Percentiles rank a stretch among this genome's conserved stretches.
phyloP scores from a whole-genome alignment of 768 basidiomycete species.

The Trametes punicea region DNA sequence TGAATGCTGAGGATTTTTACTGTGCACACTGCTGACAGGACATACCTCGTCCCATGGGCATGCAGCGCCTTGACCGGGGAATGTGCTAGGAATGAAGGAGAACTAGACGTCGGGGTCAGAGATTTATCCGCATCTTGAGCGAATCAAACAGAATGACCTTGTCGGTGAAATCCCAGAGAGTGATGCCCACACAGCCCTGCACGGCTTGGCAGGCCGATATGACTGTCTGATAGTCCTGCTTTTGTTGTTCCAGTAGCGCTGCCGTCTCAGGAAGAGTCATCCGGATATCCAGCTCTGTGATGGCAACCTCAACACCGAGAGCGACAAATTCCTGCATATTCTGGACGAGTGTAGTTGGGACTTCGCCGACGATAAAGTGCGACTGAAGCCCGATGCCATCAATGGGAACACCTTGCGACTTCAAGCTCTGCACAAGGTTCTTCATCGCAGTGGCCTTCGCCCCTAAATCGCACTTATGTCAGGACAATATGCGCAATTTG shows the following conservation, averaged over 20 bases:
- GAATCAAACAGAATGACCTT: conserved; percentile 14
- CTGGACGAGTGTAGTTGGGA: conserved; percentile 43
- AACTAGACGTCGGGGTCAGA: conserved; percentile 13
- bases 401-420: conserved; percentile 48
- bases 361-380: conserved; percentile 57
- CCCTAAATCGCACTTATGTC: conserved; percentile 26
- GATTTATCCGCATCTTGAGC: background rate
- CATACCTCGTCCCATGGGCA: conserved; percentile 30
- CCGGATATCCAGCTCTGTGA: conserved; percentile 66
- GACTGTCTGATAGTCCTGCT: conserved; percentile 52
- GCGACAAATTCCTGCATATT: conserved; percentile 51
- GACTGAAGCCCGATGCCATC: conserved; percentile 60
- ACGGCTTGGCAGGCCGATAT: conserved; percentile 47
- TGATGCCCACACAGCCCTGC: conserved; percentile 34
- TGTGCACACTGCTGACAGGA: too few relatives aligned
- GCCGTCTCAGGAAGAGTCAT: conserved; percentile 55
- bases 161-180: conserved; percentile 42
- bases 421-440: conserved; percentile 48
- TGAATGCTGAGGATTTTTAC: too few relatives aligned
- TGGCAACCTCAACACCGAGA: conserved; percentile 62
- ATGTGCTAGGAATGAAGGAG: conserved; percentile 34
- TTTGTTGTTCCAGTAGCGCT: conserved; percentile 51
- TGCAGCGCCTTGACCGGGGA: conserved; percentile 35
- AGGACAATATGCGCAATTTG: background rate
- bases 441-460: conserved; percentile 55